Evolutionary conservation across 306 rosid species (phyloP).

Genomic region (Inga oerstediana): DNA sequence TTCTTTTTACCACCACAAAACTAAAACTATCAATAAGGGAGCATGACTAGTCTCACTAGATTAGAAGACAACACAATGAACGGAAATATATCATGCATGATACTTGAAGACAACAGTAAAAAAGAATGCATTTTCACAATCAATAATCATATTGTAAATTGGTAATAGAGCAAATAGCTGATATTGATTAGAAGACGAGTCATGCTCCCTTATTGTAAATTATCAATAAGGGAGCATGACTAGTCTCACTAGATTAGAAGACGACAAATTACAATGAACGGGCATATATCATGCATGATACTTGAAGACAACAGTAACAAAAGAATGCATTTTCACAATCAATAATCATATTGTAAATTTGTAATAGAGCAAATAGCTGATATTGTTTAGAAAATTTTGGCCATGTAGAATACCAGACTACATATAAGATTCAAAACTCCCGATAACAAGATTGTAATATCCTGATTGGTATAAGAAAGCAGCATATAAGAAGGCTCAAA

Average conservation of each 20-base stretch:
- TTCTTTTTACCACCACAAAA: background rate
- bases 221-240: constrained; percentile 15
- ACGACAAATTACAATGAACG: constrained; percentile 2
- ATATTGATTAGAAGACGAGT: background rate
- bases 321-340: constrained; percentile 23
- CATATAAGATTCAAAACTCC: constrained; percentile 21
- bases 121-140: constrained; percentile 22
- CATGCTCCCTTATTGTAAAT: too few relatives aligned
- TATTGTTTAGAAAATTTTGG: constrained; percentile 3
- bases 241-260: constrained; percentile 11
- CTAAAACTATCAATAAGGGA: constrained; percentile 5
- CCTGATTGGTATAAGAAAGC: constrained; percentile 5
- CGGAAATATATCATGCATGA: background rate
- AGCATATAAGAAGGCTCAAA: constrained; percentile 37
- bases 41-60: constrained; percentile 16
- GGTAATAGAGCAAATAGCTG: constrained; percentile 10
- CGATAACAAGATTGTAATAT: constrained; percentile 15
- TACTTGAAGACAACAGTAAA: constrained; percentile 5
- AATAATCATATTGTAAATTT: background rate
- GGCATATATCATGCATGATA: background rate
- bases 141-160: constrained; percentile 8
- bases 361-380: constrained; percentile 19
- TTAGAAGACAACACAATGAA: background rate
- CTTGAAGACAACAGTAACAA: constrained; percentile 7
- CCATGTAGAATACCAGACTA: constrained; percentile 10